phyloP scores from a whole-genome alignment of 805 yeast genomes.

The Candida xiaguanensis region DNA sequence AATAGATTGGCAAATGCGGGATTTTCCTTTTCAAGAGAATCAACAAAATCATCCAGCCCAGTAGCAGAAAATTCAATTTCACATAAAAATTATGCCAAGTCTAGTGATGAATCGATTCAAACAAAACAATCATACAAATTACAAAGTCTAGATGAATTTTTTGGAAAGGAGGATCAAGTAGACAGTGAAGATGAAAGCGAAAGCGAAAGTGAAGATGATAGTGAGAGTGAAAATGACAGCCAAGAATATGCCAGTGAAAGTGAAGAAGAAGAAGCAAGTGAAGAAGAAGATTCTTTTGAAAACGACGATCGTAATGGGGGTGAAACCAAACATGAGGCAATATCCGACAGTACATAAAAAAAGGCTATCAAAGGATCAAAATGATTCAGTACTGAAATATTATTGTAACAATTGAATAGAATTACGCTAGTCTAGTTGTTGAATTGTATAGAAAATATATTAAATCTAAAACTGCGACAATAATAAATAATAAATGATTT shows the following conservation, averaged over 20 bases:
- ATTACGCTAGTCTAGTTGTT: too few species aligned
- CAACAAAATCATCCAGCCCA: conserved; percentile 18
- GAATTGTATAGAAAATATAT: too few species aligned
- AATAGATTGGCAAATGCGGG: conserved; percentile 16
- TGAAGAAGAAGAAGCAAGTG: conserved; percentile 5
- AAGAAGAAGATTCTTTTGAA: not conserved
- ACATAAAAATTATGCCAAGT: conserved; percentile 14
- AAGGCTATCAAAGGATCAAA: too few species aligned
- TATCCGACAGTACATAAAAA: not conserved
- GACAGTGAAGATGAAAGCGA: conserved; percentile 13
- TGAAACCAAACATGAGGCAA: not conserved
- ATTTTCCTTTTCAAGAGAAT: conserved; percentile 14
- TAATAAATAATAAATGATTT: not conserved
- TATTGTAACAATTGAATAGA: too few species aligned
- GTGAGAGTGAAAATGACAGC: conserved; percentile 10
- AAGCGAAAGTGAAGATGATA: conserved; percentile 12
- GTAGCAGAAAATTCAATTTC: conserved; percentile 21
- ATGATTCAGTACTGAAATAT: too few species aligned
- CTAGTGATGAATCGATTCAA: conserved; percentile 5
- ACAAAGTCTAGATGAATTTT: conserved; percentile 85
- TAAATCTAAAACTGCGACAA: not conserved
- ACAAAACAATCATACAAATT: conserved; percentile 45
- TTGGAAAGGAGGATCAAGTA: conserved; percentile 35
- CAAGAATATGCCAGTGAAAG: conserved; percentile 10
- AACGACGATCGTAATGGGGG: not conserved